A percentile compares a stretch with the other conserved stretches of the same genome.
phyloP scores from a whole-genome alignment of 2,329 filamentous ascomycete species.

The Colletotrichum filicis region DNA sequence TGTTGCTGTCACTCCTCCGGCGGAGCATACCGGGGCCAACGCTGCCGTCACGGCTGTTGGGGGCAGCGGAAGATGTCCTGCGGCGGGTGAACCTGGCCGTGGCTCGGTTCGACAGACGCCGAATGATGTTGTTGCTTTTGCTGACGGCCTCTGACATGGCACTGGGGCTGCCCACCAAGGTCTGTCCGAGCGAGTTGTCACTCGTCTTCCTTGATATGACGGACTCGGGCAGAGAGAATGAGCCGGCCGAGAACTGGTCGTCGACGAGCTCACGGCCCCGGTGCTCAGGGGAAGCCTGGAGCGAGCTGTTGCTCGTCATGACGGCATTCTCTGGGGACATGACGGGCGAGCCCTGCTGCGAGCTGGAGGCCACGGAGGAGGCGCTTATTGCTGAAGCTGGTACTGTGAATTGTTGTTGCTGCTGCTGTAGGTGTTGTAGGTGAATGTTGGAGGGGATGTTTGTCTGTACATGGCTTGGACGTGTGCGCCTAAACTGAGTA shows the following conservation, averaged over 20 bases:
- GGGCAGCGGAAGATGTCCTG: constrained; percentile 80
- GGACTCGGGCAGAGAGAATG: constrained; percentile 80
- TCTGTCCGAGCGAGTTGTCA: constrained; percentile 72
- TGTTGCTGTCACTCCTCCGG: constrained; percentile 89
- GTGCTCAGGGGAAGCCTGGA: constrained; percentile 75
- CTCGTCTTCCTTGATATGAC: constrained; percentile 70
- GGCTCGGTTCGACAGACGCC: constrained; percentile 85
- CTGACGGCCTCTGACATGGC: constrained; percentile 59
- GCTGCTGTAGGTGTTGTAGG: constrained; percentile 38
- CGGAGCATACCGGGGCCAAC: constrained; percentile 90
- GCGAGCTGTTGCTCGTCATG: constrained; percentile 69
- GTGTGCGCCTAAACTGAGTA: constrained; percentile 51
- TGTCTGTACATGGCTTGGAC: constrained; percentile 61
- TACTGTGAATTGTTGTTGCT: constrained; percentile 47
- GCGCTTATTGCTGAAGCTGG: constrained; percentile 66
- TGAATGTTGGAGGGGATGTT: constrained; percentile 45
- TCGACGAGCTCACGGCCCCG: constrained; percentile 64
- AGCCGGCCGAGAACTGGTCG: constrained; percentile 59
- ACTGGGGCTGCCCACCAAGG: constrained; percentile 65
- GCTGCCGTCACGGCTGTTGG: constrained; percentile 85
- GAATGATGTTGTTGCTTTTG: constrained; percentile 69
- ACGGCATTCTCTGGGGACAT: constrained; percentile 65
- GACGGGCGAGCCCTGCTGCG: constrained; percentile 65
- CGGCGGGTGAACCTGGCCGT: constrained; percentile 73
- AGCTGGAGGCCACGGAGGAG: constrained; percentile 66